Evolutionary conservation across 2,329 filamentous ascomycete genomes (phyloP), one percentile per base, ranked within the genome.

Genomic region (Arthroderma sp.): DNA sequence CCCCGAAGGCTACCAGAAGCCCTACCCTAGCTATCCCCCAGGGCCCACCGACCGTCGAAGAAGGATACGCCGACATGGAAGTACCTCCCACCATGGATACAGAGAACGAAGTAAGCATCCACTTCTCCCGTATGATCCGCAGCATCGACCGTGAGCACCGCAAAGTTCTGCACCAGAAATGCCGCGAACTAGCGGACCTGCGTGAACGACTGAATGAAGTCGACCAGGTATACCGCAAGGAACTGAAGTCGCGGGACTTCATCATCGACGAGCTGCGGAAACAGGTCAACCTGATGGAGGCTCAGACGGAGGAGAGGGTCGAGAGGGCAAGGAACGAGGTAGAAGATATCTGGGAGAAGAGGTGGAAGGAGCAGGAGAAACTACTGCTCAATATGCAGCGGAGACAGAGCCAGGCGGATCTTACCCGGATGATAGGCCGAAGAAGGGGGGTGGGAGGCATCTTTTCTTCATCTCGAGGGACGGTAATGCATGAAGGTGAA

Each of bases 271-370:
- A 68, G 52, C 61, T 68, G 1, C 63, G 62, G 37, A 60, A 59
- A 37, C 54, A 63, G 43, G 60, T 67, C 7, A 56, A 58, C 21
- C 59, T 59, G 52, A 47, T 67, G 37, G 60, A 67, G 35, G 63
- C 64, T 54, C 59, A 61, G 52, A 56, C 66, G 37, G 60, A 66
- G 31, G 56, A 31, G 2, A 60, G 59, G 38, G 59, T 70, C 11
- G 67, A 71, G 56, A 66, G 61, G 54, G 67, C 68, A 17, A 59
- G 65, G 35, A 64, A 70, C 57, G 62, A 66, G 41, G 64, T 71
- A 2, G 69, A 71, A 56, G 68, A 70, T 56, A 43, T 66, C 23
- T 71, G 69, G 70, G 67, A 71, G 58, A 59, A 53, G 11, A 55
- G 68, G 25, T 72, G 69, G 70, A 69, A 67, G 47, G 65, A 71